Base-by-base conservation (phyloP, 257 asterid species). In the Nicotiana sylvestris region DNA sequence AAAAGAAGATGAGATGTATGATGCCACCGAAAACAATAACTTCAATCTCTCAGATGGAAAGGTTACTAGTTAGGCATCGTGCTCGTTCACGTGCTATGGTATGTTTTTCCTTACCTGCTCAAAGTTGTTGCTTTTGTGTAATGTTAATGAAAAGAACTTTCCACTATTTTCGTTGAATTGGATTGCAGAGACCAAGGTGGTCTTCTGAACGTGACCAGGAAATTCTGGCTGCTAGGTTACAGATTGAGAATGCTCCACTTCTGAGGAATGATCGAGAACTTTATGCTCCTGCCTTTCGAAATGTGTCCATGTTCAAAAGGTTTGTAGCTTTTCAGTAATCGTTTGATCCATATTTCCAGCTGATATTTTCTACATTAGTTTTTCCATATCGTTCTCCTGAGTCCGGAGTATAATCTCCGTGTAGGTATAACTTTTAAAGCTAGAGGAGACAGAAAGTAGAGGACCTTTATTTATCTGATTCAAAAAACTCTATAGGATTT, bases 21-120 rank as follows among this genome's bases (percentile, higher is more conserved):
- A 92, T 91, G 93, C 98, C 98, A 1, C 98, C 98, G 21, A 95
- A 92, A 88, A 88, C 91, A 57, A 88, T 95, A 32, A 92, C 89
- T 16, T 79, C 84, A 55, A 80, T 92, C 80, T 11, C 61, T 76
- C 92, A 95, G 86, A 92, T 95, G 98, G 90, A 95, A 85, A 85
- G 53, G 55, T 61, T 95, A 87, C 87, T 95, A 66, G 88, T 86
- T 85, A 88, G 88, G 3, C 83, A 92, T 81, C 98, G 92, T 66
- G 95, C 95, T 84, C 95, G 90, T 83, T 95, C 98, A 33, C 96
- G 92, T 83, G 96, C 98, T 87, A 89, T 91, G 98, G 98, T 95
- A 89, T 65, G 93, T 72, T 29, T 55, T 55, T 76, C 53, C 65
- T 18, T 13, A 64, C 53, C 55, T 39, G 21, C 18, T 81, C 27